These are phyloP conservation scores for Asterochloris sp. DNA, from an alignment of 139 green algal species.

Conservation along the genomic window DNA sequence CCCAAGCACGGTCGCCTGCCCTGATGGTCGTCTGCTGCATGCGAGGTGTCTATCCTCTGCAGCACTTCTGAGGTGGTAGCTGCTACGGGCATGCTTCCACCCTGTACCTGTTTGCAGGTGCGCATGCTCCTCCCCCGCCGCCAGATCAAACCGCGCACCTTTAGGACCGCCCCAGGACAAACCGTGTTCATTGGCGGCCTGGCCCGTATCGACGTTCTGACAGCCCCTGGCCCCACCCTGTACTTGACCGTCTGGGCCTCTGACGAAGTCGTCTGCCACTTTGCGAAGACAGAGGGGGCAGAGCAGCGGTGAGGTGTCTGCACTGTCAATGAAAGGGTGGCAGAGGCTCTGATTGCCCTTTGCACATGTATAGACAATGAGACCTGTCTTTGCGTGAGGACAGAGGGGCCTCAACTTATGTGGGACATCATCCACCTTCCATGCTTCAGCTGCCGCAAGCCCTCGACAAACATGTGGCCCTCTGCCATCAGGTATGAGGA, in stretches of 20 bases:
- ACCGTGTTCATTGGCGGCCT: constrained; percentile 82
- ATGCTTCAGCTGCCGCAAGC: neutral
- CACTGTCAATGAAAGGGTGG: neutral
- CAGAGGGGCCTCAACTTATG: neutral
- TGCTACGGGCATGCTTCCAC: neutral
- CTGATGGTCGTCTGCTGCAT: too few relatives aligned
- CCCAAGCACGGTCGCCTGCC: too few relatives aligned
- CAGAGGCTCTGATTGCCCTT: neutral
- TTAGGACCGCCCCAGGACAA: constrained; percentile 62
- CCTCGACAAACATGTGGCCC: neutral
- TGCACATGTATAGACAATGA: neutral
- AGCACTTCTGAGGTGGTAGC: neutral
- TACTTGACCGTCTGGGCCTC: constrained; percentile 92
- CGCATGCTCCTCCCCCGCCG: constrained; percentile 64
- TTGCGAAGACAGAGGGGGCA: constrained; percentile 76
- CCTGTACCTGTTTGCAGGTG: constrained; percentile 38
- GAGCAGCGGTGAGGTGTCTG: constrained; percentile 40
- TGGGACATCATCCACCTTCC: neutral
- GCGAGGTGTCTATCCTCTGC: too few relatives aligned
- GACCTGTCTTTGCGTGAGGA: neutral
- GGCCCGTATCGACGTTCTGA: constrained; percentile 87
- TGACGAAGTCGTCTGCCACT: constrained; percentile 71
- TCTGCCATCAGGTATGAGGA: constrained; percentile 37
- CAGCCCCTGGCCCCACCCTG: constrained; percentile 59
- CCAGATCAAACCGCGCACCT: constrained; percentile 83